These are phyloP conservation scores for Lachnellula willkommii DNA, from an alignment of 2,329 filamentous ascomycete genomes.

Conservation along the genomic window DNA sequence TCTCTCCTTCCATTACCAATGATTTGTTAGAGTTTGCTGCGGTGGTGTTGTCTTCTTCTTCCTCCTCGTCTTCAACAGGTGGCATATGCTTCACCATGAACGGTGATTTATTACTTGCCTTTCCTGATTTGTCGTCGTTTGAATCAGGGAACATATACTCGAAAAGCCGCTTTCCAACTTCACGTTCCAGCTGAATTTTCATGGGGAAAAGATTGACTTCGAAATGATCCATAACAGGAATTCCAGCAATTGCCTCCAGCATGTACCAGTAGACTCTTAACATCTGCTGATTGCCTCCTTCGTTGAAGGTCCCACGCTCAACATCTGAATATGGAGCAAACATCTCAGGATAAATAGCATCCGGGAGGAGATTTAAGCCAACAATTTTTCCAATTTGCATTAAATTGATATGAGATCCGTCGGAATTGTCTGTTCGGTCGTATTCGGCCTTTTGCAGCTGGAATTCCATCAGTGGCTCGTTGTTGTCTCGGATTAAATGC, in stretches of 20 bases:
- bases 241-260: slow-evolving; percentile 95
- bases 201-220: slow-evolving; percentile 91
- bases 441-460: slow-evolving; percentile 89
- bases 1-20: slow-evolving; percentile 34
- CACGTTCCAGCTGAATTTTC: slow-evolving; percentile 87
- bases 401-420: slow-evolving; percentile 91
- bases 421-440: slow-evolving; percentile 91
- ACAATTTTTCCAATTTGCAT: slow-evolving; percentile 84
- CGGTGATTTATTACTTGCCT: slow-evolving; percentile 54
- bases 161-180: slow-evolving; percentile 87
- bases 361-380: slow-evolving; percentile 81
- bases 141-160: slow-evolving; percentile 95
- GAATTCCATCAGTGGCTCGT: slow-evolving; percentile 85
- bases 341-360: slow-evolving; percentile 94
- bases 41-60: slow-evolving; percentile 33
- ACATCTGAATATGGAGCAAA: slow-evolving; percentile 81
- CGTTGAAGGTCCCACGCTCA: slow-evolving; percentile 47
- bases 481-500: slow-evolving; percentile 85
- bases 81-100: slow-evolving; percentile 52
- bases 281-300: slow-evolving; percentile 70
- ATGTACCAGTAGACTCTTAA: slow-evolving; percentile 95
- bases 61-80: slow-evolving; percentile 31
- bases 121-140: slow-evolving; percentile 35
- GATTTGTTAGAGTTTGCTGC: slow-evolving; percentile 22
- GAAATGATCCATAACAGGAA: slow-evolving; percentile 94